Evolutionary conservation across 495 filamentous ascomycete species (phyloP), one percentile per base, ranked within the genome.

Genomic region (Lophiostoma macrostomum): DNA sequence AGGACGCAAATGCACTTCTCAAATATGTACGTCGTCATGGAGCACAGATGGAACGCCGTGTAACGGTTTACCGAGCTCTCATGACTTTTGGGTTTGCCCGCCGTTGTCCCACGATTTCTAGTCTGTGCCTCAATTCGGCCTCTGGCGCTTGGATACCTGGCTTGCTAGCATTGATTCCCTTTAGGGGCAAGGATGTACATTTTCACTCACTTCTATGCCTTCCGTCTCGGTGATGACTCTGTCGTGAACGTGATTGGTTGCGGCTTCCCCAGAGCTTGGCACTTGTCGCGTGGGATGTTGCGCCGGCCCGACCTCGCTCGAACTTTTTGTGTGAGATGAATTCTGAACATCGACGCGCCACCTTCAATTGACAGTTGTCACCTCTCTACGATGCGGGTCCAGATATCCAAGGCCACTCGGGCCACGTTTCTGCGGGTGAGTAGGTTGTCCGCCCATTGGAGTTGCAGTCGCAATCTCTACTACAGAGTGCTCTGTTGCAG

Each of bases 361-460:
- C 8, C 53, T 7, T 11, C 43, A 55, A 39, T 24, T 28, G n/a
- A n/a, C n/a, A n/a, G n/a, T n/a, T n/a, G n/a, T n/a, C n/a, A n/a
- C n/a, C n/a, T 18, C 50, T 40, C 23, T 25, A 53, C 24, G 16
- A 61, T 56, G 52, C 38, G 52, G 46, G 31, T 31, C 12, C 45
- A 61, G 14, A 34, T 47, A 42, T 19, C 56, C 10, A 19, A 25
- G 53, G 31, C 43, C 10, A 25, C 45, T 3, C 30, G 40, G 25
- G 27, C 46, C 19, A 16, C 30, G 31, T 51, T 51, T 53, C 37
- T 19, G n/a, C 46, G 53, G 46, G 58, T 56, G 19, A 56, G 58
- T 57, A 11, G 29, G 18, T 13, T 23, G 1, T 24, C n/a, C 7
- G 4, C 16, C 3, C 31, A 36, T 19, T 19, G 14, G 13, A 7